Percentiles rank a stretch among this genome's conserved stretches.
Evolutionary conservation across 2,329 filamentous ascomycete species (phyloP).

Genomic region (Alternaria hordeiaustralica): DNA sequence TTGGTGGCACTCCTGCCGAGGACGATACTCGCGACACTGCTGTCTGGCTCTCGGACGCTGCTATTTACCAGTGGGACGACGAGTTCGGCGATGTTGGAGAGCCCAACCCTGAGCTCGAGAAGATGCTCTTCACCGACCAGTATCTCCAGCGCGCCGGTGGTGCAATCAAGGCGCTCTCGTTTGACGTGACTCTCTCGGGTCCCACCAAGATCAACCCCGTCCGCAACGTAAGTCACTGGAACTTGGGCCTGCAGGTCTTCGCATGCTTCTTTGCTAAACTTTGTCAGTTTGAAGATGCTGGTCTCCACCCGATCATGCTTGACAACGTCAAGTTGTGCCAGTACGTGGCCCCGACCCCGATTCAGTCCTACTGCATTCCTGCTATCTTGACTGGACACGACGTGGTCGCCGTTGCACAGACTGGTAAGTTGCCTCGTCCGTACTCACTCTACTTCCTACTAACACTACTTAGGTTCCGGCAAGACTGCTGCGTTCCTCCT

Average conservation of each 20-base stretch:
- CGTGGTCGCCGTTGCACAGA: constrained; percentile 89
- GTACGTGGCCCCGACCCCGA: constrained; percentile 79
- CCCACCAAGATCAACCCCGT: constrained; percentile 57
- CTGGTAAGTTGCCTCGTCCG: constrained; percentile 65
- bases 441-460: not conserved
- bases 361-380: constrained; percentile 85
- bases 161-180: constrained; percentile 67
- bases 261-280: not conserved
- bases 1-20: constrained; percentile 28
- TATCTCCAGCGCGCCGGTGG: constrained; percentile 62
- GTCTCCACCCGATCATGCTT: constrained; percentile 82
- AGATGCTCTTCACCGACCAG: constrained; percentile 71
- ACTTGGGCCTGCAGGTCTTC: not conserved
- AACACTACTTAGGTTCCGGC: constrained; percentile 74
- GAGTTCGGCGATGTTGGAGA: constrained; percentile 88
- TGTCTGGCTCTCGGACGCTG: constrained; percentile 63
- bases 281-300: constrained; percentile 72
- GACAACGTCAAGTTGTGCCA: constrained; percentile 76
- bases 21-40: constrained; percentile 31
- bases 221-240: constrained; percentile 52
- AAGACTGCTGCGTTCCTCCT: constrained; percentile 95
- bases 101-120: constrained; percentile 71
- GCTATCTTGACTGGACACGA: constrained; percentile 79
- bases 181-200: constrained; percentile 60
- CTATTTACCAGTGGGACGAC: constrained; percentile 81